These are phyloP conservation scores for Metarhizium guizhouense DNA, from an alignment of 2,329 filamentous ascomycete genomes.

Conservation along the genomic window DNA sequence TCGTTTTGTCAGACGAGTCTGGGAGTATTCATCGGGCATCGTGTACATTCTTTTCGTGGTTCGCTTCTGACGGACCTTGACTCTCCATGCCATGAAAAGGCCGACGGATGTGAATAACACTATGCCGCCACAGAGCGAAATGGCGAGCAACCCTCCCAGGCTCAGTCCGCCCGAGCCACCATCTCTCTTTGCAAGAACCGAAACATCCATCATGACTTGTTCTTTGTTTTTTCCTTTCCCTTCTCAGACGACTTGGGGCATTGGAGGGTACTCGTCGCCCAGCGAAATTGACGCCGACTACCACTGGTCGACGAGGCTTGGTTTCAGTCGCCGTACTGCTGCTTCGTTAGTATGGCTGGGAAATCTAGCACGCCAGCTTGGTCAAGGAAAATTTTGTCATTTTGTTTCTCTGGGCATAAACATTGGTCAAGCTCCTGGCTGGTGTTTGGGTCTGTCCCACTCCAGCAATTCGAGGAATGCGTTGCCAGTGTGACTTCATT, in stretches of 20 bases:
- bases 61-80: constrained; percentile 15
- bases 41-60: constrained; percentile 19
- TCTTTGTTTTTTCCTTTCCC: not conserved
- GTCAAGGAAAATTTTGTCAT: not conserved
- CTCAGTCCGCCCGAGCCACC: constrained; percentile 14
- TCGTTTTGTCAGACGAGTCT: constrained; percentile 22
- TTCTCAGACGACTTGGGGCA: not conserved
- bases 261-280: not conserved
- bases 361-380: not conserved
- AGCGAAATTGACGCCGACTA: not conserved
- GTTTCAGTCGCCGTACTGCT: not conserved
- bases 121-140: constrained; percentile 38
- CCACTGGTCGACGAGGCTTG: not conserved
- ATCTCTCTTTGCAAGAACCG: constrained; percentile 2
- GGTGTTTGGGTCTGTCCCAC: constrained; percentile 2
- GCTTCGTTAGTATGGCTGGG: not conserved
- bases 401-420: constrained; percentile 1
- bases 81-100: constrained; percentile 30
- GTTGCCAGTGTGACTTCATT: constrained; percentile 29
- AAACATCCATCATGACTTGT: not conserved
- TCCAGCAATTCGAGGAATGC: constrained; percentile 27
- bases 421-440: not conserved
- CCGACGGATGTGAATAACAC: constrained; percentile 34
- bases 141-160: constrained; percentile 32
- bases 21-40: constrained; percentile 16